Conservation (phyloP, 352 stramenopile genomes). For the Globisporangium lucens region DNA sequence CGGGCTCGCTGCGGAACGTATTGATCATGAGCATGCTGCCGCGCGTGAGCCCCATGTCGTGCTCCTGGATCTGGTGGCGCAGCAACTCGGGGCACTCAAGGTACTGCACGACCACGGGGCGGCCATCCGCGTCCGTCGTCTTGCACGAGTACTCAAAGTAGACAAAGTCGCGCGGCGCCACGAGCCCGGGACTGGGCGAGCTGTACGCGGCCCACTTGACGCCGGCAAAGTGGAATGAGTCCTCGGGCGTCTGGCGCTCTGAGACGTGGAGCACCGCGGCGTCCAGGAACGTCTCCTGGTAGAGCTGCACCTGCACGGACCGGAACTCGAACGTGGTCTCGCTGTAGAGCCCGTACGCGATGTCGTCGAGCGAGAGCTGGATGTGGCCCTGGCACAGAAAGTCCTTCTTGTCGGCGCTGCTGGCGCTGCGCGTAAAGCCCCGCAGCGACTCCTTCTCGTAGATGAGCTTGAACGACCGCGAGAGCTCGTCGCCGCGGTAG, state of each 20-base stretch:
- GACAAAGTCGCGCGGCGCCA: slow-evolving; percentile 35
- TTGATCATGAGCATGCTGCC: slow-evolving; percentile 14
- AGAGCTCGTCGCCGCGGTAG: slow-evolving; percentile 32
- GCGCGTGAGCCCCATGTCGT: slow-evolving; percentile 25
- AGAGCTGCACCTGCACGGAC: slow-evolving; percentile 36
- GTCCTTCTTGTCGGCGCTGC: slow-evolving; percentile 27
- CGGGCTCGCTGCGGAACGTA: slow-evolving; percentile 9
- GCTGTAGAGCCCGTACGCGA: slow-evolving; percentile 30
- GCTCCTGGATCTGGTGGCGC: slow-evolving; percentile 29
- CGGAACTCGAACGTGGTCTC: slow-evolving; percentile 37
- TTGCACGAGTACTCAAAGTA: slow-evolving; percentile 42
- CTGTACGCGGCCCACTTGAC: slow-evolving; percentile 43
- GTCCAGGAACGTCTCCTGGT: slow-evolving; percentile 46
- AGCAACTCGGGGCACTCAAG: slow-evolving; percentile 16
- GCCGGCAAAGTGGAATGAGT: slow-evolving; percentile 47
- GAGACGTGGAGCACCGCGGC: slow-evolving; percentile 38
- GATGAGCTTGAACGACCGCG: slow-evolving; percentile 29
- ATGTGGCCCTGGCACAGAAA: slow-evolving; percentile 32
- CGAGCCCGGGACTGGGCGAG: slow-evolving; percentile 19
- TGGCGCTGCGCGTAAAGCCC: slow-evolving; percentile 23
- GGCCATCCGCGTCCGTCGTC: slow-evolving; percentile 28
- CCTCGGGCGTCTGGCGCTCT: slow-evolving; percentile 23
- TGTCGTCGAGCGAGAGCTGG: slow-evolving; percentile 34
- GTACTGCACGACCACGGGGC: slow-evolving; percentile 26
- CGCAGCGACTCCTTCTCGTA: slow-evolving; percentile 29